Evolutionary conservation across 163 green algal species (phyloP), one percentile per base, ranked within the genome.

Genomic region (Scenedesmus sp.): DNA sequence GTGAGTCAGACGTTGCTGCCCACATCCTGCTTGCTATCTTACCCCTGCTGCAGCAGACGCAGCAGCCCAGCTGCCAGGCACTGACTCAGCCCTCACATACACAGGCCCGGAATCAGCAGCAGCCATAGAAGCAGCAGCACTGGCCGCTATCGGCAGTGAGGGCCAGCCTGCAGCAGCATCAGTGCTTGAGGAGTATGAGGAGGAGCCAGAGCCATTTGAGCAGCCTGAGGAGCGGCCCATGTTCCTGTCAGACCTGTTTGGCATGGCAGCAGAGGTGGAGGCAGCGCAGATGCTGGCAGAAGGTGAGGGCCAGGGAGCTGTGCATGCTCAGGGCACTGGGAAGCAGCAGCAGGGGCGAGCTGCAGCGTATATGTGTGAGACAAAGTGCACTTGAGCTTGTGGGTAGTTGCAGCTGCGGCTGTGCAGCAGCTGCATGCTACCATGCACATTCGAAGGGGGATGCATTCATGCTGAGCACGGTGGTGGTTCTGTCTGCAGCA

Each of bases 181-280:
- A 82, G 74, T n/a, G 15, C 77, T 56, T 59, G 74, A 82, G 2
- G 76, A 55, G 26, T 70, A 57, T 26, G 82, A 90, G 59, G 76
- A 77, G 4, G 62, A 87, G 60, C n/a, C 56, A 26, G 91, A 23
- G 26, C 82, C 76, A 18, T 97, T 96, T 82, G 94, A 94, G 5
- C 93, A 94, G 56, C 94, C 90, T 7, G 94, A 95, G 0, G 57
- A 91, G 84, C 93, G 95, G 52, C 57, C 57, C 6, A 95, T 93
- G 83, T 85, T 81, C 4, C 94, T 96, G 23, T 10, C 88, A 6
- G 95, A 97, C 77, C 93, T 97, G 26, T 93, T 97, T 70, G 94
- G 86, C 26, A 88, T 94, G 59, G 90, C 94, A 74, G 94, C 90
- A 9, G 89, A 94, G 70, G 52, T 94, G 3, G 92, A 95, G 9